Evolutionary conservation across 805 yeast species (phyloP).

Genomic region (Saturnispora silvae): DNA sequence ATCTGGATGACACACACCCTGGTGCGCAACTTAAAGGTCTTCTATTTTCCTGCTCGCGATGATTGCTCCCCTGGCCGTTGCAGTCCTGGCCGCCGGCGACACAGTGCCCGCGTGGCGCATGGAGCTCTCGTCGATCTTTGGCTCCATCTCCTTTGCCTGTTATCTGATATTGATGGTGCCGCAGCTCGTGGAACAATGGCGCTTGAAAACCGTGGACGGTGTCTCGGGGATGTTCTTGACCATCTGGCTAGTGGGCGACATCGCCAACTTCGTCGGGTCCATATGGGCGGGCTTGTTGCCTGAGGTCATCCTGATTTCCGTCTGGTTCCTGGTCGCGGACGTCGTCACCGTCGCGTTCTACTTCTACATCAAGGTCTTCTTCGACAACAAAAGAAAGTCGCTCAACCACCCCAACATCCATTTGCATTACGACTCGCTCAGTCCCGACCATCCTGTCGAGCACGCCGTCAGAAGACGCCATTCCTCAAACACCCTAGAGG

Average conservation of each 20-base stretch:
- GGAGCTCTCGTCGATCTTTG: slow-evolving; percentile 48
- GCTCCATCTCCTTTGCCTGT: slow-evolving; percentile 65
- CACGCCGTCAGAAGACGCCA: slow-evolving; percentile 12
- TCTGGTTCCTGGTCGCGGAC: slow-evolving; percentile 73
- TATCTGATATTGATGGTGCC: slow-evolving; percentile 73
- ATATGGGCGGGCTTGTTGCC: slow-evolving; percentile 63
- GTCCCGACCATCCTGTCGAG: slow-evolving; percentile 4
- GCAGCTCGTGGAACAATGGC: slow-evolving; percentile 73
- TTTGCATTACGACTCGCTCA: slow-evolving; percentile 8
- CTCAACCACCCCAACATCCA: slow-evolving; percentile 9
- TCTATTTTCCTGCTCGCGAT: no score
- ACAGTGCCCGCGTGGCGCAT: slow-evolving; percentile 2
- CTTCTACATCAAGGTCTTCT: slow-evolving; percentile 47
- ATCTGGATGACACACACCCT: no score
- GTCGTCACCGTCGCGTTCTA: slow-evolving; percentile 46
- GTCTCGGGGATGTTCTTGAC: slow-evolving; percentile 56
- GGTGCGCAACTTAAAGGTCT: no score
- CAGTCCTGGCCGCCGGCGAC: no score
- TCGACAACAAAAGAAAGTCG: slow-evolving; percentile 25
- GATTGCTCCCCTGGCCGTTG: no score
- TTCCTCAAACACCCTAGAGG: slow-evolving; percentile 41
- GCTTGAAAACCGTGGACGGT: slow-evolving; percentile 65
- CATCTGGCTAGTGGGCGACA: slow-evolving; percentile 66
- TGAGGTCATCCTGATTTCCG: slow-evolving; percentile 56
- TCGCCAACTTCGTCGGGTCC: slow-evolving; percentile 57